These are phyloP conservation scores for Raddia distichophylla DNA, from an alignment of 176 grass and related monocot species.

Conservation along the genomic window DNA sequence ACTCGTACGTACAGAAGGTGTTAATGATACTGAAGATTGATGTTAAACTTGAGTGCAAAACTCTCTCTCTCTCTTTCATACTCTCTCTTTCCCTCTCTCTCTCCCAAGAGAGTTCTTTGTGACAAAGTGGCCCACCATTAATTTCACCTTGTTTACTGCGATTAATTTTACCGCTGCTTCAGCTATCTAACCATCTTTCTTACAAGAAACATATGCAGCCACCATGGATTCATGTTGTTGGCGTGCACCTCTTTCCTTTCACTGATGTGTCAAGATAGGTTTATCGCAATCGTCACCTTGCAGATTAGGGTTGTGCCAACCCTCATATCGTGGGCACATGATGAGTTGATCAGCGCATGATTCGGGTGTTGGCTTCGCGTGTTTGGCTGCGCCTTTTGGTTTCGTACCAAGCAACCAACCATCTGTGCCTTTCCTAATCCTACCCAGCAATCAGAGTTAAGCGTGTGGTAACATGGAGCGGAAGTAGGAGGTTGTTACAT, in stretches of 20 bases:
- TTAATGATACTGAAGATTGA: not conserved
- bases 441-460: not conserved
- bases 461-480: not conserved
- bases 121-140: not conserved
- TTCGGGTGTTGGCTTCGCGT: not conserved
- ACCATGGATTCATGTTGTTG: not conserved
- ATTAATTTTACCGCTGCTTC: not conserved
- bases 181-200: constrained; percentile 1
- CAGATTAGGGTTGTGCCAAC: not conserved
- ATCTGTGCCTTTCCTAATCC: not conserved
- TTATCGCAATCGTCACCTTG: not conserved
- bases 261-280: constrained; percentile 1
- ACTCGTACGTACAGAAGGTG: not conserved
- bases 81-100: not conserved
- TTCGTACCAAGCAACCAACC: constrained; percentile 14
- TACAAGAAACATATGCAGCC: not conserved
- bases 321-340: not conserved
- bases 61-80: not conserved
- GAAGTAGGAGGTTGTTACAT: not conserved
- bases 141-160: not conserved
- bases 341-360: not conserved
- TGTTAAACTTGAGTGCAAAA: not conserved
- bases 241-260: not conserved
- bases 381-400: not conserved
- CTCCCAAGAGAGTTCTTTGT: no score